Base-by-base conservation (phyloP, 805 yeast species). In the Saccharomycopsis microspora region DNA sequence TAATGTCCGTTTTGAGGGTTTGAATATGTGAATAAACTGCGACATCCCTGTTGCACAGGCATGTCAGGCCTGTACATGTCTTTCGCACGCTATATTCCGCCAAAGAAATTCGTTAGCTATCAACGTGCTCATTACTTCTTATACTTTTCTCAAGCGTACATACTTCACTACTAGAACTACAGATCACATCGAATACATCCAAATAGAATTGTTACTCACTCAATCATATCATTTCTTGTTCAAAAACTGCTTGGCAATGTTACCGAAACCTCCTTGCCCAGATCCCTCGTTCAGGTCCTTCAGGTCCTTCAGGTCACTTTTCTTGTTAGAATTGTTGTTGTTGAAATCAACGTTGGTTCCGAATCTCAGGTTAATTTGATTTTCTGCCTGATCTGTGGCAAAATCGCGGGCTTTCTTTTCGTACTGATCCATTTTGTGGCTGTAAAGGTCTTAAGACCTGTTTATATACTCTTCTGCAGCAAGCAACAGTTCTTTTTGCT, bases 191-290 rank as follows among this genome's bases (percentile, higher is more conserved):
- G 19, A 19, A 19, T 19, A 19, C 19, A 19, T 19, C 19, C 19
- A 19, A 1, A 19, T 19, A 19, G 19, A 19, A 2, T 19, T 19
- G 19, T 19, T 19, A 19, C 19, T 19, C 19, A 19, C 2, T 19
- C 19, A 19, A 19, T 19, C 74, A 50, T 57, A 72, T 79, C 4
- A 73, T 63, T 11, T 65, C 58, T 0, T 85, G 86, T 19, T 79
- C 74, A 58, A 79, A 80, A 1, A 80, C 67, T 1, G 80, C 68
- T 6, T 82, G 75, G 51, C 75, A 56, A 28, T 61, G 56, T 60
- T 78, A 80, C 27, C 19, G 19, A 19, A 19, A 28, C 5, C 45
- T 35, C 8, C 27, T 11, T 6, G 45, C 32, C 27, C 19, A 19
- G 19, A 33, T 32, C 19, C 19, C 19, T 19, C 36, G n/a, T 19